Percentiles rank a stretch among this genome's conserved stretches.
phyloP scores from a whole-genome alignment of 129 eudicot species.

The Sambucus nigra region DNA sequence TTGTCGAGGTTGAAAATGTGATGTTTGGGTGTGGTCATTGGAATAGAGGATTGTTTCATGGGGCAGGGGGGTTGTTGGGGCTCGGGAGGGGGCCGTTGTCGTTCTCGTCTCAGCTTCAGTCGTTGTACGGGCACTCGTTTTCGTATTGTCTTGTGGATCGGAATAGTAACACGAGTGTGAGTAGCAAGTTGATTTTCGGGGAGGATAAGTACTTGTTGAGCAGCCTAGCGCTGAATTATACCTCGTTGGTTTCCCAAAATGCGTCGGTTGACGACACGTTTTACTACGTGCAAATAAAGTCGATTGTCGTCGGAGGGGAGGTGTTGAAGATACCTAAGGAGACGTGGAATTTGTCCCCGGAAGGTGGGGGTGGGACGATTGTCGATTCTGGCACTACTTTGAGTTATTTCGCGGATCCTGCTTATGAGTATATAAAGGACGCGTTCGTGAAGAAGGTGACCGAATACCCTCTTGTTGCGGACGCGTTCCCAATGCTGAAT shows the following conservation, averaged over 20 bases:
- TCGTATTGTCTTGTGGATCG: constrained; percentile 89
- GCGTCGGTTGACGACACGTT: constrained; percentile 62
- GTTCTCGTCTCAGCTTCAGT: constrained; percentile 68
- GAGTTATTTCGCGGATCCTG: constrained; percentile 78
- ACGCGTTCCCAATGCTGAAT: constrained; percentile 59
- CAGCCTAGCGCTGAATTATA: constrained; percentile 60
- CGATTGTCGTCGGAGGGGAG: constrained; percentile 68
- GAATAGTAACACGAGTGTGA: constrained; percentile 56
- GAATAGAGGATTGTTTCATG: constrained; percentile 94
- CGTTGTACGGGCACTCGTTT: constrained; percentile 73
- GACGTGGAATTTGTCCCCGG: constrained; percentile 58
- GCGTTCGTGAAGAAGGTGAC: constrained; percentile 53
- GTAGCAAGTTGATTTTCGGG: constrained; percentile 90
- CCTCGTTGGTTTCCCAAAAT: constrained; percentile 30
- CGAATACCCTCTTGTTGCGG: constrained; percentile 49
- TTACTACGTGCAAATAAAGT: constrained; percentile 64
- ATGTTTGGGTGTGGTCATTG: constrained; percentile 99
- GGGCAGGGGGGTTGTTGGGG: constrained; percentile 86
- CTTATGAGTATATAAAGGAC: constrained; percentile 53
- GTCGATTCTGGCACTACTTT: constrained; percentile 88
- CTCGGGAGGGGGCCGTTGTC: constrained; percentile 88
- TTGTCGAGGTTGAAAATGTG: constrained; percentile 53
- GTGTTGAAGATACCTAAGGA: constrained; percentile 50
- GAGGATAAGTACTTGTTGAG: constrained; percentile 53
- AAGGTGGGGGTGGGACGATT: constrained; percentile 83